phyloP scores from a whole-genome alignment of 768 basidiomycete species.

The Calocybe cyanea region DNA sequence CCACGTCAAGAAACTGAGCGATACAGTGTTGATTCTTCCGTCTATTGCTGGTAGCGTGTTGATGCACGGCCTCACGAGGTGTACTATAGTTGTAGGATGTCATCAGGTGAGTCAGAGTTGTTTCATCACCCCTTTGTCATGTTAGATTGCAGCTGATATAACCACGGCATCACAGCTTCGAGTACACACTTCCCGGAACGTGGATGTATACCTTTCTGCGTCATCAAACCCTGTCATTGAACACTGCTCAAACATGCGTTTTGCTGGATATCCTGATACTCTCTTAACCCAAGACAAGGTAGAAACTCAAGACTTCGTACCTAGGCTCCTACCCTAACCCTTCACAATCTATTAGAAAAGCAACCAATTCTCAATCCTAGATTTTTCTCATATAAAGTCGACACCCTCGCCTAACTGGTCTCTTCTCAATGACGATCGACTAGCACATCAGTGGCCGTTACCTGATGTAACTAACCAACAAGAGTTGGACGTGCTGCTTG shows the following conservation, averaged over 20 bases:
- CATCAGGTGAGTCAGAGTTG: conserved; percentile 61
- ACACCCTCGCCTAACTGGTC: conserved; percentile 82
- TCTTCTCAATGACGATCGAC: conserved; percentile 19
- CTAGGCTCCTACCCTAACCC: not conserved
- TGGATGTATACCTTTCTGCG: conserved; percentile 65
- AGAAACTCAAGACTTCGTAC: not conserved
- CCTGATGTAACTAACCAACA: not conserved
- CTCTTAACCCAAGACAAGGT: conserved; percentile 20
- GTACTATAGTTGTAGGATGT: conserved; percentile 66
- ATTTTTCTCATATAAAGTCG: conserved; percentile 79
- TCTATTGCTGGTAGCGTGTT: conserved; percentile 67
- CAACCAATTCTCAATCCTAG: conserved; percentile 57
- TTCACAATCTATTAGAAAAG: conserved; percentile 20
- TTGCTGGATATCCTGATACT: conserved; percentile 55
- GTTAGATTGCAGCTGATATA: not conserved
- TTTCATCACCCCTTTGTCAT: no score
- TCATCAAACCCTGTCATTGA: conserved; percentile 80
- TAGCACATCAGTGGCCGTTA: conserved; percentile 10
- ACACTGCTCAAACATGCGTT: conserved; percentile 58
- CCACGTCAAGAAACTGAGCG: conserved; percentile 57
- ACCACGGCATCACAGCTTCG: conserved; percentile 58
- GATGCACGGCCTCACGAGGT: conserved; percentile 58
- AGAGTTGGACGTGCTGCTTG: conserved; percentile 1
- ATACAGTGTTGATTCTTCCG: conserved; percentile 66
- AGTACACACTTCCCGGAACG: conserved; percentile 70